Evolutionary conservation across 2,329 filamentous ascomycete species (phyloP), one percentile per base, ranked within the genome.

Genomic region (Monilinia polystroma): DNA sequence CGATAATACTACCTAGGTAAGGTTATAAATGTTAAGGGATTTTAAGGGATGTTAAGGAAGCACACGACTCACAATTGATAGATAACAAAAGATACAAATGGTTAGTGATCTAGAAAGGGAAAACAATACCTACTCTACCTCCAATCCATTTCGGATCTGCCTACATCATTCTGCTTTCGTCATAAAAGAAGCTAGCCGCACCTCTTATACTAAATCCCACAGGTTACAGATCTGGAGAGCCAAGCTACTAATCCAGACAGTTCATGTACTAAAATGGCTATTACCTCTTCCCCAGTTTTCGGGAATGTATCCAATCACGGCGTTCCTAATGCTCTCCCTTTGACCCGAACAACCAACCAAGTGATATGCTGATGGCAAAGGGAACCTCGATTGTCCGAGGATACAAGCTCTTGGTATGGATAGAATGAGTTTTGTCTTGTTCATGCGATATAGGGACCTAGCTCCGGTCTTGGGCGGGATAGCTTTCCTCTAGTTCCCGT

Each of bases 381-480:
- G 43, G 10, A n/a, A 29, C 59, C 58, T 67, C 51, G 49, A 67
- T 67, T n/a, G 60, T 58, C 68, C 68, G 65, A 67, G 68, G 68
- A 65, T 65, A 38, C 41, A 35, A 16, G 18, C 41, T 23, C 43
- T 32, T 59, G 6, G 12, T 47, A n/a, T 16, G 18, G 18, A 47
- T 47, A 43, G 23, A n/a, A 5, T 20, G 55, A 49, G 43, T 49
- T 32, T 51, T 38, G 29, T 51, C 43, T 23, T 35, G 18, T 16
- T 47, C 58, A 38, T 60, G 45, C 58, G 58, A 60, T 51, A 49
- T 51, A 38, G 45, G 45, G 52, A 43, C 65, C 68, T 70, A 70
- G 69, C 51, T 66, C 68, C 68, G 60, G 12, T 53, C 58, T 56
- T 60, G 38, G 55, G 29, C 29, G 45, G 58, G 45, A 16, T 60